Conservation (phyloP, 2,329 filamentous ascomycete species). For the Fusarium citri region DNA sequence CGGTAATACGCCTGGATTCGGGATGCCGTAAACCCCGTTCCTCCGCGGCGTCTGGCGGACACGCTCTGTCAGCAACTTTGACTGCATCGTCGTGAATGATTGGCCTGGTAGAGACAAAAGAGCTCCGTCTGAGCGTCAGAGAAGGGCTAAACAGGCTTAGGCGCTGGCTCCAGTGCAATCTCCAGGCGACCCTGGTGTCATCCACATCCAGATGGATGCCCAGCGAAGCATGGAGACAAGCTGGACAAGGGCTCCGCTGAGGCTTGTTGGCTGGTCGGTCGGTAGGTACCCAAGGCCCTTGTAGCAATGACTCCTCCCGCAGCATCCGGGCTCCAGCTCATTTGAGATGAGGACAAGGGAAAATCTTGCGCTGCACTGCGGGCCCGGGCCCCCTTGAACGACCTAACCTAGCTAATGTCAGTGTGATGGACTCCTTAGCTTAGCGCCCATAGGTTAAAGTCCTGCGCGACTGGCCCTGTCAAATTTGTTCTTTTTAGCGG, state of each 20-base stretch:
- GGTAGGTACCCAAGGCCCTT: slow-evolving; percentile 38
- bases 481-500: slow-evolving; percentile 26
- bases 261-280: slow-evolving; percentile 33
- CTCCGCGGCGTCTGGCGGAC: slow-evolving; percentile 37
- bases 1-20: slow-evolving; percentile 43
- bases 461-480: slow-evolving; percentile 22
- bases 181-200: slow-evolving; percentile 37
- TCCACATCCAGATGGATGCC: slow-evolving; percentile 15
- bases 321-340: slow-evolving; percentile 42
- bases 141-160: slow-evolving; percentile 39
- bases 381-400: slow-evolving; percentile 15
- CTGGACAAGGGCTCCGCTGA: slow-evolving; percentile 32
- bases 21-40: slow-evolving; percentile 43
- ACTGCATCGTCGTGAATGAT: slow-evolving; percentile 25
- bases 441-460: slow-evolving; percentile 30
- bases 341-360: slow-evolving; percentile 20
- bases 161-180: slow-evolving; percentile 43
- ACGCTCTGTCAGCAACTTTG: slow-evolving; percentile 41
- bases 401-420: slow-evolving; percentile 35
- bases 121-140: slow-evolving; percentile 41
- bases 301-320: slow-evolving; percentile 46
- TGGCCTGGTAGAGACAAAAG: slow-evolving; percentile 31
- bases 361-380: slow-evolving; percentile 36
- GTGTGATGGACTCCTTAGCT: slow-evolving; percentile 24
- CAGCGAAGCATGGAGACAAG: slow-evolving; percentile 20